Evolutionary conservation across 2,329 filamentous ascomycete species (phyloP), one percentile per base, ranked within the genome.

Genomic region (Aspergillus sp.): DNA sequence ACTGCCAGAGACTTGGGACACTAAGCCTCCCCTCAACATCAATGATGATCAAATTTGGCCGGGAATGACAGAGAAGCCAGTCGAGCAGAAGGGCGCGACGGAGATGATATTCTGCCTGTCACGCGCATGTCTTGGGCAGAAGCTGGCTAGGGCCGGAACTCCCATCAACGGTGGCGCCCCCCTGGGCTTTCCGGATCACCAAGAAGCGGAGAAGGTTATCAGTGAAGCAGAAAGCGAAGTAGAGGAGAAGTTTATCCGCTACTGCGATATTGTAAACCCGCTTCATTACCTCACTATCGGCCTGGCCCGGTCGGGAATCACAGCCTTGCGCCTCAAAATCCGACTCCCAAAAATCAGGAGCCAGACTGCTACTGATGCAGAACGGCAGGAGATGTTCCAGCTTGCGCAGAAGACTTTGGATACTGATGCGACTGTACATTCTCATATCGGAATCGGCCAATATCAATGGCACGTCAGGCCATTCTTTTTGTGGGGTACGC

Each of bases 401-500:
- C 50, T 53, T 11, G 50, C 50, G 2, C 17, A 36, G 18, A 53
- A 36, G 13, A 53, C 24, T 5, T 8, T 53, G 1, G 50, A 71
- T 30, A 64, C 77, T 59, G 59, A 65, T 0, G 65, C 72, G 4
- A 69, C 72, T 1, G 62, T 78, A 8, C 74, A 77, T 26, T 69
- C 65, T 1, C 76, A 75, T 38, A 66, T 69, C 30, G 66, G 65
- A 8, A 64, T 76, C 49, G 64, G 69, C 22, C 66, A 68, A 13
- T 80, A 74, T 57, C 64, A 68, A 20, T 80, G 78, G 77, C 76
- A 80, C 48, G 67, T 74, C 34, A 68, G 78, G 24, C 63, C 71
- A 11, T 74, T 78, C 30, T 83, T 81, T 62, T 68, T 76, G 32
- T 83, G 80, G 79, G 79, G 81, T 72, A 72, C 45, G 62, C 77